Base-by-base conservation (phyloP, 1,284 basidiomycete genomes). In the Fomitiporia mediterranea region DNA sequence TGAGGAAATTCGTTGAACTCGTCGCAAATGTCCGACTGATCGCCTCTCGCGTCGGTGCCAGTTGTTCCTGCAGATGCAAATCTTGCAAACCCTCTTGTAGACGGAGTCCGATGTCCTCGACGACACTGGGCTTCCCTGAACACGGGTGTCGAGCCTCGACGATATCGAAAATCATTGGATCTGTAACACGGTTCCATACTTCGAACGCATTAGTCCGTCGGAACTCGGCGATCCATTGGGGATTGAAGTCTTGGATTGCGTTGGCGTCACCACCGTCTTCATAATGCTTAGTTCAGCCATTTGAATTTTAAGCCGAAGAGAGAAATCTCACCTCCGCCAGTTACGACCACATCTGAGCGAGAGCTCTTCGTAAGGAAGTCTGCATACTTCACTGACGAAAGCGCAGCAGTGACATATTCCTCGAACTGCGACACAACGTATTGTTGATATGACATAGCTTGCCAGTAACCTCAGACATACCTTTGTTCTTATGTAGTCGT, bases 91-190 rank as follows among this genome's bases (percentile, higher is more conserved):
- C 93, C 72, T 97, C 93, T 59, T 82, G 79, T 13, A 98, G 77
- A 4, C 94, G 84, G 6, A 97, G 77, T 11, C 93, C 89, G 35
- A 98, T 86, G 64, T 98, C 94, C 4, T 91, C 78, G 2, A 96
- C 89, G 1, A 91, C 83, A n/a, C 87, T 89, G 0, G 89, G 87
- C 67, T 89, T 91, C 61, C 91, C 89, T 57, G 84, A 88, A 67
- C 91, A 95, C 35, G 94, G 94, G 70, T 96, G 94, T 47, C 87
- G 77, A 42, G 94, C 90, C 69, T 98, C 94, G 54, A 93, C 80
- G 52, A 97, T 89, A 68, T 98, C 94, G 66, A 98, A 98, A 17
- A 97, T 71, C 60, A 91, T 75, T 2, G 90, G 86, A 69, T 97
- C 94, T 0, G 94, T 97, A 30, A 84, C 82, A 42, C 82, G 76